Base-by-base conservation (phyloP, 2,329 filamentous ascomycete species). In the Stachybotrys elegans region DNA sequence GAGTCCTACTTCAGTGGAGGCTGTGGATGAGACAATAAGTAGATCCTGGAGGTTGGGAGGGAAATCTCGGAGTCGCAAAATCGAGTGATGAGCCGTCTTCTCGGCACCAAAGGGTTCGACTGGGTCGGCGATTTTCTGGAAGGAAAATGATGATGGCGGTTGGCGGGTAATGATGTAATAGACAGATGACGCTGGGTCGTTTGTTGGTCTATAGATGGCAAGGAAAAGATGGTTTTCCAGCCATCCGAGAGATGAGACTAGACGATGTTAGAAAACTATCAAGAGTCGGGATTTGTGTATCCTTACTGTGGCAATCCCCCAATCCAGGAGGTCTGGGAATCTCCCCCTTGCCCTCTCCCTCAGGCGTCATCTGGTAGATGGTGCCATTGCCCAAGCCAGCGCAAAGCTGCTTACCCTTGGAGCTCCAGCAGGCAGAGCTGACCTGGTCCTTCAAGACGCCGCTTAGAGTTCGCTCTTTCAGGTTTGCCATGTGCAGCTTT, bases 391-490 rank as follows among this genome's bases (percentile, higher is more conserved):
- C 82, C 54, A 93, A 72, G 14, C 94, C 93, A 52, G 88, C 91
- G 36, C 95, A 84, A 35, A 98, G 72, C 61, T 97, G 92, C 62
- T 95, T 98, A 38, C 93, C 93, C 60, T 84, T 88, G 48, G 81
- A 85, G 63, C 93, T 98, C 93, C 94, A 98, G 44, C 87, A 84
- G 6, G 88, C 78, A 57, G 86, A 93, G 59, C 84, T 90, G 22
- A 95, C 91, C 39, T 86, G 83, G 22, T 78, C 72, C 57, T 84
- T 88, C 50, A 95, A 71, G 1, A 56, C 71, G 50, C 69, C 76
- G 25, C 87, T 88, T 51, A 80, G 81, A 17, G 73, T 73, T 40
- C 77, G 75, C 29, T 83, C 77, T 56, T 85, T 83, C 47, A 98
- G 65, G 61, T 95, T 88, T 7, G 88, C 87, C 64, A 98, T 81